A percentile compares a stretch with the other conserved stretches of the same genome.
Evolutionary conservation across 164 flowering plant genomes (phyloP).

Genomic region (Piper betle): DNA sequence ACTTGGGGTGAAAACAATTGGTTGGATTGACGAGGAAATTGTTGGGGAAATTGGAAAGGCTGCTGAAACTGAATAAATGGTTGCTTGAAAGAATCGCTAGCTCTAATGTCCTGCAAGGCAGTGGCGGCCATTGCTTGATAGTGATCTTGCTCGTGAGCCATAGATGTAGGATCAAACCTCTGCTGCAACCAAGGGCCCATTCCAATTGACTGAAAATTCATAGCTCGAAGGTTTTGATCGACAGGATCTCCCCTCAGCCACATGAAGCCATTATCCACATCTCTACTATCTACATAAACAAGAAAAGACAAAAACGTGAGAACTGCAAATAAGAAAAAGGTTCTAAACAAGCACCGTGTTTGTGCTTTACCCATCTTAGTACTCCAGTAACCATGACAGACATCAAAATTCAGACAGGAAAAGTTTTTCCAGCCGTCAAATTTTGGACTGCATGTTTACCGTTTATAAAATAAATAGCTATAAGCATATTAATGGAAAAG

Average conservation of each 20-base stretch:
- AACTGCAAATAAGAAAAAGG: not conserved
- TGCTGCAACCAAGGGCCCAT: conserved; percentile 64
- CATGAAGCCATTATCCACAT: conserved; percentile 42
- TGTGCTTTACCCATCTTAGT: too few relatives aligned
- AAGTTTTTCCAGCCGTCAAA: too few relatives aligned
- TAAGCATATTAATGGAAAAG: too few relatives aligned
- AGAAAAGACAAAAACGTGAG: not conserved
- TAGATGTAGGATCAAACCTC: conserved; percentile 37
- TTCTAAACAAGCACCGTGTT: too few relatives aligned
- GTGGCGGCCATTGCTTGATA: conserved; percentile 58
- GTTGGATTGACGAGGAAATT: conserved; percentile 21
- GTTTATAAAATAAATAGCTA: too few relatives aligned
- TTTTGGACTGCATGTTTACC: too few relatives aligned
- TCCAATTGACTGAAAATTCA: conserved; percentile 45
- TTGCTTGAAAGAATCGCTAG: conserved; percentile 46
- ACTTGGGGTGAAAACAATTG: conserved; percentile 34
- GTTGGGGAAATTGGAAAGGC: conserved; percentile 41
- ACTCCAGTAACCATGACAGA: too few relatives aligned
- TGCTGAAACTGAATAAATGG: conserved; percentile 55
- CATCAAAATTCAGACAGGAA: too few relatives aligned
- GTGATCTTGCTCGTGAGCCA: conserved; percentile 43
- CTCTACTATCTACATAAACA: conserved; percentile 35
- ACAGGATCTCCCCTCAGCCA: conserved; percentile 62
- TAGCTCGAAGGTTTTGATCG: conserved; percentile 41
- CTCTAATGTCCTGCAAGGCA: conserved; percentile 44